A percentile compares a stretch with the other conserved stretches of the same genome.
Evolutionary conservation across 1,284 basidiomycete species (phyloP).

Genomic region (Moniliophthora roreri): DNA sequence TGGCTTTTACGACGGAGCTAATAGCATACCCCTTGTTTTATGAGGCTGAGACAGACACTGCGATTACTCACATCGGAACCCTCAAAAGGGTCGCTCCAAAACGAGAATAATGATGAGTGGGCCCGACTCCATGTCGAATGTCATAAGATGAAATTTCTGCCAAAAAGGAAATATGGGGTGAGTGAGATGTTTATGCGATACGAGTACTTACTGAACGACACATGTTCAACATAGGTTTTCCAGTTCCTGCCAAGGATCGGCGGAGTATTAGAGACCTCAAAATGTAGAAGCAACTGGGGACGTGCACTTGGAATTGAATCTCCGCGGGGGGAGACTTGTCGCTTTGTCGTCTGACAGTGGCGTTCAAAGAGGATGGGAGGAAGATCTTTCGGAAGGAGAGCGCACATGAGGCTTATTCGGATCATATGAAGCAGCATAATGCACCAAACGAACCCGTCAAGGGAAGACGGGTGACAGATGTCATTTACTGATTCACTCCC

Average conservation of each 20-base stretch:
- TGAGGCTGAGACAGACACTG: neutral
- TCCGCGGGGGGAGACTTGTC: neutral
- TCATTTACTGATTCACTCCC: too few species aligned
- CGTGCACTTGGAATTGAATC: slow-evolving; percentile 1
- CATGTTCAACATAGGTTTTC: slow-evolving; percentile 8
- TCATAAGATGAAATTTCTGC: slow-evolving; percentile 36
- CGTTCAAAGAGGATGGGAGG: too few species aligned
- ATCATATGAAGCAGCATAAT: too few species aligned
- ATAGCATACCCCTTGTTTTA: too few species aligned
- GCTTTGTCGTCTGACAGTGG: neutral
- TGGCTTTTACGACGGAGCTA: too few species aligned
- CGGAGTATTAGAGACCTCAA: neutral
- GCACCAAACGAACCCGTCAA: too few species aligned
- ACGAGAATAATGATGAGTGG: slow-evolving; percentile 30
- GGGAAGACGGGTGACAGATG: too few species aligned
- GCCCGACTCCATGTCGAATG: slow-evolving; percentile 32
- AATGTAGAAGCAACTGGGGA: neutral
- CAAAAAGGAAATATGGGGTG: neutral
- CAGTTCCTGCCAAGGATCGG: slow-evolving; percentile 1
- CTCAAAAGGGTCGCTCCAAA: slow-evolving; percentile 11
- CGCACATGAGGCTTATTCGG: too few species aligned
- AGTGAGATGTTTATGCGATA: neutral
- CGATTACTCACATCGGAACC: slow-evolving; percentile 1
- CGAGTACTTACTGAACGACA: slow-evolving; percentile 6
- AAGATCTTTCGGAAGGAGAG: too few species aligned